These are phyloP conservation scores for Aureococcus anophagefferens DNA, from an alignment of 108 stramenopile species.

Conservation along the genomic window DNA sequence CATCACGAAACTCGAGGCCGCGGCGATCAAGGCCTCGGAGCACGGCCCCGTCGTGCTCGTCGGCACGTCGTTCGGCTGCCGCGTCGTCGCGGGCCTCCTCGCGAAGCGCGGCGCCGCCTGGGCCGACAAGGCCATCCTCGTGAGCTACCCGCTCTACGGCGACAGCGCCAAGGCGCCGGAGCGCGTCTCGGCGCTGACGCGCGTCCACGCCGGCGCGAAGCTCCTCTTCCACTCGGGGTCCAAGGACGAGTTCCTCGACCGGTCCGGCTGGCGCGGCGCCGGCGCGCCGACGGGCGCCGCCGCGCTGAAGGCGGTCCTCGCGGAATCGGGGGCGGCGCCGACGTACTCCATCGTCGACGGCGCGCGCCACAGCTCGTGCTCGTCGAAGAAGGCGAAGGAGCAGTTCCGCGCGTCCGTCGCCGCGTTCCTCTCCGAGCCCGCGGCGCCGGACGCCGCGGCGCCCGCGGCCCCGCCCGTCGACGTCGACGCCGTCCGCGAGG, in stretches of 20 bases:
- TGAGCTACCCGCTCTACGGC: neutral
- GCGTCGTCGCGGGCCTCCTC: neutral
- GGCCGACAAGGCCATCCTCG: neutral
- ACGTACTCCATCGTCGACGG: neutral
- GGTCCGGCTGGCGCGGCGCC: neutral
- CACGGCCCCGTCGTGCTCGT: neutral
- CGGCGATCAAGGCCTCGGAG: neutral
- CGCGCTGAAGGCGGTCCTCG: neutral
- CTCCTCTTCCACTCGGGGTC: neutral
- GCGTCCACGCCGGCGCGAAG: neutral
- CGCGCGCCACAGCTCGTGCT: neutral
- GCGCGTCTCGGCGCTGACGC: neutral
- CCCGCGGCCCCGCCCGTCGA: no score
- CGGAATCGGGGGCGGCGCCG: neutral
- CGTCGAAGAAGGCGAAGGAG: no score
- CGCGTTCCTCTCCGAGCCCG: no score
- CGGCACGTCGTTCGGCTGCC: neutral
- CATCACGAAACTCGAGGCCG: no score
- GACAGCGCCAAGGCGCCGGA: no score
- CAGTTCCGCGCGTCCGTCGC: no score
- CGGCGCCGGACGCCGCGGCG: no score
- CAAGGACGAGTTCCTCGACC: neutral
- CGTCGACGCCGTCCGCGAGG: no score
- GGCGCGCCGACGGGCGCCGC: neutral
- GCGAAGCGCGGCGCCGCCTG: no score